Evolutionary conservation across 768 basidiomycete species (phyloP).

Genomic region (Tricholoma sp.): DNA sequence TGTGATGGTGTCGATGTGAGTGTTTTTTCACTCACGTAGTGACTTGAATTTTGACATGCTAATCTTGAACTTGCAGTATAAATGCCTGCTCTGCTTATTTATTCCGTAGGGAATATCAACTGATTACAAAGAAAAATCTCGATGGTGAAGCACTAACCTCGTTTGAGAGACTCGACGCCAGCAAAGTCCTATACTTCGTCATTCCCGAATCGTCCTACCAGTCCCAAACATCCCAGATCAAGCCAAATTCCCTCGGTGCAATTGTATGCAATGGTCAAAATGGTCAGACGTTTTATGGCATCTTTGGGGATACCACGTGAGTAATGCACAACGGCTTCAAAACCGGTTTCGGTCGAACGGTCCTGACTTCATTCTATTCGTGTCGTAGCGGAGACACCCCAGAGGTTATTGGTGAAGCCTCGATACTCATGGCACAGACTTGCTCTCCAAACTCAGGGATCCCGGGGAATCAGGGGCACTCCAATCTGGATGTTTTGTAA

Average conservation of each 20-base stretch:
- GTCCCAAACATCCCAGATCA: background rate
- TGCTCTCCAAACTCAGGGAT: background rate
- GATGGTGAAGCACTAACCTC: background rate
- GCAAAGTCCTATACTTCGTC: background rate
- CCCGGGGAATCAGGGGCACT: background rate
- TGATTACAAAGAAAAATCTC: too few species aligned
- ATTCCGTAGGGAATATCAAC: too few species aligned
- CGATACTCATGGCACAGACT: background rate
- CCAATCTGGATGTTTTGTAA: background rate
- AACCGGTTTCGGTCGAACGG: background rate
- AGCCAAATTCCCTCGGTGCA: background rate
- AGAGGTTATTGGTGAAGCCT: background rate
- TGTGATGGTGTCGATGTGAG: too few species aligned
- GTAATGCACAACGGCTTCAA: too few species aligned
- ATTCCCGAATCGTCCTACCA: background rate
- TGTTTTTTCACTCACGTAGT: too few species aligned
- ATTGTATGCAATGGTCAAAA: background rate
- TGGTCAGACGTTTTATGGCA: background rate
- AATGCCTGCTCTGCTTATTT: too few species aligned
- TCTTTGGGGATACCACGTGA: background rate
- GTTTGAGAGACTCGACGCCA: background rate
- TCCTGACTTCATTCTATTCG: background rate
- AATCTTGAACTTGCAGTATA: too few species aligned
- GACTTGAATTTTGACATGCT: too few species aligned
- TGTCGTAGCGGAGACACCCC: background rate